phyloP scores from a whole-genome alignment of 257 asterid species.

The Nicotiana tomentosiformis region DNA sequence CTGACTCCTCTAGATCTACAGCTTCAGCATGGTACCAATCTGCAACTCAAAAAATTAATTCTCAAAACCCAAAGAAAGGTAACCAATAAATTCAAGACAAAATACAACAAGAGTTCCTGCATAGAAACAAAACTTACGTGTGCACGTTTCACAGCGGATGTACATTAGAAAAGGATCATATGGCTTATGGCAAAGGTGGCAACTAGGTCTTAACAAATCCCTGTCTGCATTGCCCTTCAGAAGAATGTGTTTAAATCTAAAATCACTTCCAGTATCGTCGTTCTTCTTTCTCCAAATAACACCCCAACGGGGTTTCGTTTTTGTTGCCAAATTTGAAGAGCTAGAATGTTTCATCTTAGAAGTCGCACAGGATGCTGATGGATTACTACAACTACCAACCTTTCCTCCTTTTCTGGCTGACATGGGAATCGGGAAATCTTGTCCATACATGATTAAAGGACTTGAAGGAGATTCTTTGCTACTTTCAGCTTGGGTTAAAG shows the following conservation, averaged over 20 bases:
- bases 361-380: conserved; percentile 33
- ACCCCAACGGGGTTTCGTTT: conserved; percentile 53
- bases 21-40: conserved; percentile 89
- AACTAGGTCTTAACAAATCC: conserved; percentile 26
- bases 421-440: conserved; percentile 23
- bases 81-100: not conserved
- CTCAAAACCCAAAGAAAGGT: not conserved
- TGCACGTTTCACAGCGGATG: conserved; percentile 62
- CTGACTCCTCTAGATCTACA: conserved; percentile 55
- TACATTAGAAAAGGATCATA: conserved; percentile 59
- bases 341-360: conserved; percentile 30
- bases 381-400: conserved; percentile 20
- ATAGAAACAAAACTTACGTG: conserved; percentile 36
- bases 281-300: conserved; percentile 58
- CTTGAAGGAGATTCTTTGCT: conserved; percentile 44
- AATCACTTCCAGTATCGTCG: conserved; percentile 41
- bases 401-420: conserved; percentile 30
- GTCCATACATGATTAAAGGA: conserved; percentile 50
- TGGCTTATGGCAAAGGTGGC: conserved; percentile 56
- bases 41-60: conserved; percentile 23
- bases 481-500: conserved; percentile 23
- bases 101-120: not conserved
- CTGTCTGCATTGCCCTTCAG: conserved; percentile 33
- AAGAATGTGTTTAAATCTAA: conserved; percentile 54
- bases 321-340: conserved; percentile 28